Evolutionary conservation across 306 rosid species (phyloP).

Genomic region (Parietaria judaica): DNA sequence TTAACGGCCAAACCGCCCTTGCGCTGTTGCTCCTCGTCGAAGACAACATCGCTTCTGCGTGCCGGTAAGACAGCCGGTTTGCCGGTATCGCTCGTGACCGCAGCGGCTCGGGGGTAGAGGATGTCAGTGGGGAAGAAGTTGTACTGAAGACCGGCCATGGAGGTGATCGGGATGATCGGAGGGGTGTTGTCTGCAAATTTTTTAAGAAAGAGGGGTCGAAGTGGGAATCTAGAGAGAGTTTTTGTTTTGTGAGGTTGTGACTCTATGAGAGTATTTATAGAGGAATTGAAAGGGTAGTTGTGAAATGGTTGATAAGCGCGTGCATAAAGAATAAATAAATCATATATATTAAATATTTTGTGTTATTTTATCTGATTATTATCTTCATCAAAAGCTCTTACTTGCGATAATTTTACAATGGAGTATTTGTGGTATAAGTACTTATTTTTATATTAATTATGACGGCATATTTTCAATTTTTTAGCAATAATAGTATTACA

Average conservation of each 20-base stretch:
- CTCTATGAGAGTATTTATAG: not conserved
- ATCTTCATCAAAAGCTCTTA: too few species aligned
- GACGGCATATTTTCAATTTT: too few species aligned
- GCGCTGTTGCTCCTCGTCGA: not conserved
- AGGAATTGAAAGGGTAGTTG: not conserved
- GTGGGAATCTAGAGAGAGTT: not conserved
- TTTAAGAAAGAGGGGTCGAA: not conserved
- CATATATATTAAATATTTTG: too few species aligned
- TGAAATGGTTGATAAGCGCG: constrained; percentile 5
- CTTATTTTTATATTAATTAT: too few species aligned
- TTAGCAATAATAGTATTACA: too few species aligned
- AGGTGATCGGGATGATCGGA: not conserved
- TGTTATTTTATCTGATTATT: too few species aligned
- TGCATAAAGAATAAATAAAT: not conserved
- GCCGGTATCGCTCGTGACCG: not conserved
- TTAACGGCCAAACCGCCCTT: not conserved
- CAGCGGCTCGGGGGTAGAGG: constrained; percentile 14
- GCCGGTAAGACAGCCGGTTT: not conserved
- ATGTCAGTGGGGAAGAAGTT: constrained; percentile 21
- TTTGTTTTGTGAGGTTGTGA: not conserved
- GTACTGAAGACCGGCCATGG: constrained; percentile 22
- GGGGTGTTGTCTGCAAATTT: not conserved
- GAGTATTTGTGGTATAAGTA: too few species aligned
- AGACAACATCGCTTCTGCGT: not conserved
- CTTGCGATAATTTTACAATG: too few species aligned